Base-by-base conservation (phyloP, 352 stramenopile genomes). In the Plasmopara muralis region DNA sequence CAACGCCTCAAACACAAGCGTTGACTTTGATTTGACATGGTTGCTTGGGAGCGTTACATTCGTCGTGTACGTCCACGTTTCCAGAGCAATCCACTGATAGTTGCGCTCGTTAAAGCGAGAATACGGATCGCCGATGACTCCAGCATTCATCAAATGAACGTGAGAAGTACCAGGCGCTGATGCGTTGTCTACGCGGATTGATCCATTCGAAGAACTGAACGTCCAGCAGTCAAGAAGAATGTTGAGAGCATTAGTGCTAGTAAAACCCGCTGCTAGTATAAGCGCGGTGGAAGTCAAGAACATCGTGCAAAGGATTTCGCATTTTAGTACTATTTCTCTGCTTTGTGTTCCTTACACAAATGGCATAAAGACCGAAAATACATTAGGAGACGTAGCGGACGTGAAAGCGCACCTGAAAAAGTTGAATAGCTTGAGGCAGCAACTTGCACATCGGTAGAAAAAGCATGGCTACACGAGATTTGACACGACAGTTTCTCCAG, bases 1-100 rank as follows among this genome's bases (percentile, higher is more conserved):
- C 35, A 95, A 62, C 9, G 56, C 71, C 55, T 88, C 77, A 41
- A 91, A 87, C 53, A 77, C 59, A 13, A 93, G 59, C 35, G 15
- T 52, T 29, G 50, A 38, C 16, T 50, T 53, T 14, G 28, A 41
- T 9, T 50, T 25, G 5, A 28, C 43, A 16, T 16, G 20, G 4
- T 47, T 33, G 40, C 31, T 28, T n/a, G 56, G 12, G 14, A 87
- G 49, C 12, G 59, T 57, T 46, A 85, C 55, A 0, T 62, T 37
- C 12, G 74, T 79, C 61, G 87, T 68, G 64, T 93, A 95, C 12
- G 70, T 59, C 84, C 84, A 95, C 51, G 69, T 85, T 38, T 87
- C 71, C 13, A 51, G 34, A 16, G 77, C 78, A 5, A 93, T 53
- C 82, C 82, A 95, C 20, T 70, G 47, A 46, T 85, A 75, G 30